phyloP scores from a whole-genome alignment of 179 eudicot species.

The Heliamphora pulchella region DNA sequence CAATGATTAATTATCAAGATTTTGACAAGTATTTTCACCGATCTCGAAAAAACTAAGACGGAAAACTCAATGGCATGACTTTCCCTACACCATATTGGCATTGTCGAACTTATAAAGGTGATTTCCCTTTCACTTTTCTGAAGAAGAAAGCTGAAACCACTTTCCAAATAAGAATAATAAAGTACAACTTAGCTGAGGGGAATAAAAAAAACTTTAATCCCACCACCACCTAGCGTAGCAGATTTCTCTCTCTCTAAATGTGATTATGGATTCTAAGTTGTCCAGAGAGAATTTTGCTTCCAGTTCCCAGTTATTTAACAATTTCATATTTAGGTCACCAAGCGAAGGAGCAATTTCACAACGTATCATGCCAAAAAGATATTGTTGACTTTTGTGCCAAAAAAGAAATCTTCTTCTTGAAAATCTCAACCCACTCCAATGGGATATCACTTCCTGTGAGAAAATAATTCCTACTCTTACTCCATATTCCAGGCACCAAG shows the following conservation, averaged over 20 bases:
- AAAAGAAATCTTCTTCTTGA: neutral
- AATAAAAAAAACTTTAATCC: neutral
- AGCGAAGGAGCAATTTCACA: neutral
- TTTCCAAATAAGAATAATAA: neutral
- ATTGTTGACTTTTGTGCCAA: no score
- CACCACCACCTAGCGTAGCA: neutral
- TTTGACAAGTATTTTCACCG: neutral
- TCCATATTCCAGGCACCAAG: neutral
- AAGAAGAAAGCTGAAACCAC: neutral
- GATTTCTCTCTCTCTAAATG: neutral
- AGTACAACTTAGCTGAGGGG: neutral
- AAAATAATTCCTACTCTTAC: neutral
- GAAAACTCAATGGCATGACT: neutral
- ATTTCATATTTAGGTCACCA: neutral
- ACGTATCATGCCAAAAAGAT: no score
- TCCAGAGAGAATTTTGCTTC: neutral
- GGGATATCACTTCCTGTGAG: neutral
- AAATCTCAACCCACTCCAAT: neutral
- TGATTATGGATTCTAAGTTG: neutral
- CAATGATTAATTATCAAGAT: neutral
- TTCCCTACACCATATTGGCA: neutral
- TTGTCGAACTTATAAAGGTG: neutral
- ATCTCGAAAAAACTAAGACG: neutral
- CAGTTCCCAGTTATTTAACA: neutral
- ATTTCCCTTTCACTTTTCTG: neutral